A percentile compares a stretch with the other conserved stretches of the same genome.
These are phyloP conservation scores for Tulasnella sp. DNA, from an alignment of 768 basidiomycete genomes.

Conservation along the genomic window DNA sequence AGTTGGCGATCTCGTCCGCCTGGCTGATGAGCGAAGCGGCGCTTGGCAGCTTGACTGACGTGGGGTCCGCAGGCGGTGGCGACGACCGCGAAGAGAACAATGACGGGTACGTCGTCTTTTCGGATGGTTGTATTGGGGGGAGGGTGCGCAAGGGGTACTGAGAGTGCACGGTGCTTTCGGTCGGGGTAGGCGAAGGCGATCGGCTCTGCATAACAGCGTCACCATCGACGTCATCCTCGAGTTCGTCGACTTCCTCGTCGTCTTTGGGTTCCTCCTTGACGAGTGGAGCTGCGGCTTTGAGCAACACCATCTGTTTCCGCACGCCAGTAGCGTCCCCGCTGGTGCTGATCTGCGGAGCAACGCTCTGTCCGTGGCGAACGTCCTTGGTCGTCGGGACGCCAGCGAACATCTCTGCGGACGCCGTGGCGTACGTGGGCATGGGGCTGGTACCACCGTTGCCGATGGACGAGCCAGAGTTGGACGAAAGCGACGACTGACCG, in stretches of 20 bases:
- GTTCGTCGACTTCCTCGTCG: conserved; percentile 15
- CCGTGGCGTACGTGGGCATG: background rate
- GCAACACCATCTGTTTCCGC: background rate
- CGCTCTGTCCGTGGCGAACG: background rate
- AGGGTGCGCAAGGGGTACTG: conserved; percentile 9
- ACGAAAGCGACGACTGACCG: conserved; percentile 10
- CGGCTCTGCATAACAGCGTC: conserved; percentile 3
- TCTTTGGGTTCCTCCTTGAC: background rate
- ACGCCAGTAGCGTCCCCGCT: background rate
- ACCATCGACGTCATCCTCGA: conserved; percentile 22
- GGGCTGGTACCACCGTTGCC: background rate
- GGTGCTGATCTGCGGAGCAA: conserved; percentile 14
- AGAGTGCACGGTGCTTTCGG: background rate
- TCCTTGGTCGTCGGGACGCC: conserved; percentile 10
- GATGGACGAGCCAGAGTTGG: background rate
- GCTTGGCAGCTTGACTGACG: conserved; percentile 15
- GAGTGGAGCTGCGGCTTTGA: background rate
- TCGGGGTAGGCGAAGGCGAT: conserved; percentile 9
- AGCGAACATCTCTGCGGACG: background rate
- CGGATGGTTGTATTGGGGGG: conserved; percentile 3
- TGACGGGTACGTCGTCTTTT: background rate
- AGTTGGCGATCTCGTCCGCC: conserved; percentile 17
- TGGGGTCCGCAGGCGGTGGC: background rate
- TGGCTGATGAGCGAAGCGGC: conserved; percentile 23
- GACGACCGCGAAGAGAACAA: conserved; percentile 5